phyloP scores from a whole-genome alignment of 1,284 basidiomycete genomes.

The Polyporus tsugae region DNA sequence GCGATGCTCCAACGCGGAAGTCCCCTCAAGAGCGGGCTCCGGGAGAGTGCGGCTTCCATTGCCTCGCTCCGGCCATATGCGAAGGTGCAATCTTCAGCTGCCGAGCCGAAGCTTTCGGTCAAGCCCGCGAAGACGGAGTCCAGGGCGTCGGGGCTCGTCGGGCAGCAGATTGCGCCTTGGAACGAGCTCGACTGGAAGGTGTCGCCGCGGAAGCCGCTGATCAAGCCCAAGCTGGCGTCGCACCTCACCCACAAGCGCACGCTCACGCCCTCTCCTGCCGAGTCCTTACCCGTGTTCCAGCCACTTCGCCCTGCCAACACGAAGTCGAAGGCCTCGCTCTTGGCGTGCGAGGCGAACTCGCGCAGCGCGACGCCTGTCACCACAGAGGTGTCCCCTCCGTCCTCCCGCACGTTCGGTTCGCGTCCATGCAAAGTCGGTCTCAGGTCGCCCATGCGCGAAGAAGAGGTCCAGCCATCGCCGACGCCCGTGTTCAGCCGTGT shows the following conservation, averaged over 20 bases:
- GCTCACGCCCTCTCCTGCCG: slow-evolving; percentile 60
- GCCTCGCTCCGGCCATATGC: slow-evolving; percentile 69
- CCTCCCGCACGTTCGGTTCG: slow-evolving; percentile 58
- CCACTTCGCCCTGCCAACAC: slow-evolving; percentile 60
- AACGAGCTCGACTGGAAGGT: slow-evolving; percentile 55
- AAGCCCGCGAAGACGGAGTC: slow-evolving; percentile 26
- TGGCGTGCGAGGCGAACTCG: slow-evolving; percentile 30
- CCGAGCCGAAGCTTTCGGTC: slow-evolving; percentile 10
- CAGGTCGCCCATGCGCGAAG: slow-evolving; percentile 31
- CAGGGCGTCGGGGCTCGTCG: slow-evolving; percentile 45
- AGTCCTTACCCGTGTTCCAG: slow-evolving; percentile 62
- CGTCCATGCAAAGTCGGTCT: slow-evolving; percentile 45
- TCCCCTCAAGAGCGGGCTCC: slow-evolving; percentile 38
- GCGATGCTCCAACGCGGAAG: slow-evolving; percentile 29
- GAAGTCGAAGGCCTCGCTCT: slow-evolving; percentile 37
- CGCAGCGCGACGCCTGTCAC: slow-evolving; percentile 22
- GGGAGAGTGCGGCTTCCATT: slow-evolving; percentile 55
- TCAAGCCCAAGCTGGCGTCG: slow-evolving; percentile 35
- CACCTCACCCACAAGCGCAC: slow-evolving; percentile 58
- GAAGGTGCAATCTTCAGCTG: slow-evolving; percentile 48
- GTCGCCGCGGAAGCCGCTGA: slow-evolving; percentile 52
- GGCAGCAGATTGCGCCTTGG: slow-evolving; percentile 73
- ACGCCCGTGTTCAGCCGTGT: slow-evolving; percentile 60
- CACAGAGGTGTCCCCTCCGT: slow-evolving; percentile 22
- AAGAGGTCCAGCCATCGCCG: slow-evolving; percentile 43